Evolutionary conservation across 805 yeast species (phyloP).

Genomic region (Saccharomycopsis sp.): DNA sequence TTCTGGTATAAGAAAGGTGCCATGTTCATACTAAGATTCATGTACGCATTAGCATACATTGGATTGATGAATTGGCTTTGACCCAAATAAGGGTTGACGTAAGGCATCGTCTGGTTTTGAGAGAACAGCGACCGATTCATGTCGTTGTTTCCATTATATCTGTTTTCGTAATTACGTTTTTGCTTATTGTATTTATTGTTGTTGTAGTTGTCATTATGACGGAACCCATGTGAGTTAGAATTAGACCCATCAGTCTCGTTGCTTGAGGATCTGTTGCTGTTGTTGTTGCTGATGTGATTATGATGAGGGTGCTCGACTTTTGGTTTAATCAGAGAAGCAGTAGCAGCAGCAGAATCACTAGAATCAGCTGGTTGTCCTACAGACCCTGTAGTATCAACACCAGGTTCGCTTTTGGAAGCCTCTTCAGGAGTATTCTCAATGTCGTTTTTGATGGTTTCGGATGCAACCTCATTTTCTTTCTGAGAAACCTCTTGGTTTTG

Average conservation of each 20-base stretch:
- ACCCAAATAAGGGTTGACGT: slow-evolving; percentile 3
- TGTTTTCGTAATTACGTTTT: slow-evolving; percentile 24
- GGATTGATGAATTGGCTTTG: slow-evolving; percentile 11
- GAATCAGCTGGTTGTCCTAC: background rate
- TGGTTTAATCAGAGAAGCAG: background rate
- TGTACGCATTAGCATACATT: slow-evolving; percentile 5
- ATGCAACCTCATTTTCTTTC: background rate
- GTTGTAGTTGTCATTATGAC: slow-evolving; percentile 5
- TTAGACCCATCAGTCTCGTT: background rate
- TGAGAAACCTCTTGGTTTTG: background rate
- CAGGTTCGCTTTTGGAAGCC: background rate
- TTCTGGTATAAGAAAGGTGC: slow-evolving; percentile 3
- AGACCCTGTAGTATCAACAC: background rate
- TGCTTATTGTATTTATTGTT: slow-evolving; percentile 17
- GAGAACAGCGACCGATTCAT: background rate
- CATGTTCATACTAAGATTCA: slow-evolving; percentile 5
- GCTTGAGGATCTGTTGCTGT: background rate
- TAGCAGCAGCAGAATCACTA: background rate
- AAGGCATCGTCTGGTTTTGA: background rate
- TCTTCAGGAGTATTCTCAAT: background rate
- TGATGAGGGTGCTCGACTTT: background rate
- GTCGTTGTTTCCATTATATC: background rate
- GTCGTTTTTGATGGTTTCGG: too few species aligned
- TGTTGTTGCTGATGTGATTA: too few species aligned
- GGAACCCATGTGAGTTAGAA: background rate